These are phyloP conservation scores for Volvox africanus DNA, from an alignment of 139 green algal species.

Conservation along the genomic window DNA sequence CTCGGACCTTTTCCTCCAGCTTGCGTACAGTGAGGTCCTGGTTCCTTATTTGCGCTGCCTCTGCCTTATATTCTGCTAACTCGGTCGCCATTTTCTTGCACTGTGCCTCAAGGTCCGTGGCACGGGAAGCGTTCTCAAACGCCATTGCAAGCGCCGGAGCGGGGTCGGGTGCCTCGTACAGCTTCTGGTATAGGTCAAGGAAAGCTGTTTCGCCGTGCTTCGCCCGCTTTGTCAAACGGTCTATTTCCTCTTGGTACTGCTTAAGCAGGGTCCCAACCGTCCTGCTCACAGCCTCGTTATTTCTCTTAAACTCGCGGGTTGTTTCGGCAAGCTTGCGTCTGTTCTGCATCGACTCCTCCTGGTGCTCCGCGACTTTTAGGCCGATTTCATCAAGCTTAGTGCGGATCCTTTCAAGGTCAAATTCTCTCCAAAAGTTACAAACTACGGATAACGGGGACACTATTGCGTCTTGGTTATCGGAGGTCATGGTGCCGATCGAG, in stretches of 20 bases:
- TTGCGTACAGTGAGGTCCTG: slow-evolving; percentile 88
- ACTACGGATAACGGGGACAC: slow-evolving; percentile 51
- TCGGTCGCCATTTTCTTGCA: slow-evolving; percentile 68
- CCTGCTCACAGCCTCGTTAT: slow-evolving; percentile 44
- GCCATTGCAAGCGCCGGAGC: slow-evolving; percentile 71
- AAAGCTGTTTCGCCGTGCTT: slow-evolving; percentile 62
- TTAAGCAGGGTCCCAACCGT: slow-evolving; percentile 83
- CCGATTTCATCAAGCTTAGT: slow-evolving; percentile 86
- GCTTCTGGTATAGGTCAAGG: slow-evolving; percentile 87
- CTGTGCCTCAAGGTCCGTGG: slow-evolving; percentile 75
- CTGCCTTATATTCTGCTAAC: slow-evolving; percentile 88
- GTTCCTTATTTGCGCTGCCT: slow-evolving; percentile 86
- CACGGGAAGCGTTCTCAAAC: slow-evolving; percentile 67
- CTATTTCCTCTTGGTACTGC: slow-evolving; percentile 94
- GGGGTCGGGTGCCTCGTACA: slow-evolving; percentile 96
- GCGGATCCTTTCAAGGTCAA: slow-evolving; percentile 87
- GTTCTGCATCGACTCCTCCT: slow-evolving; percentile 82
- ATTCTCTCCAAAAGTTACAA: slow-evolving; percentile 73
- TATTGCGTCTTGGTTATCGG: slow-evolving; percentile 6
- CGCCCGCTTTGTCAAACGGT: slow-evolving; percentile 76
- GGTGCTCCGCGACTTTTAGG: slow-evolving; percentile 84
- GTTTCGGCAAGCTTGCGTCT: slow-evolving; percentile 62
- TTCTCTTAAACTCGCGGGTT: slow-evolving; percentile 66
- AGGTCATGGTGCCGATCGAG: background rate
- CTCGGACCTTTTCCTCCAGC: slow-evolving; percentile 77